phyloP scores from a whole-genome alignment of 1,284 basidiomycete genomes.

The Microbotryomycetes sp. region DNA sequence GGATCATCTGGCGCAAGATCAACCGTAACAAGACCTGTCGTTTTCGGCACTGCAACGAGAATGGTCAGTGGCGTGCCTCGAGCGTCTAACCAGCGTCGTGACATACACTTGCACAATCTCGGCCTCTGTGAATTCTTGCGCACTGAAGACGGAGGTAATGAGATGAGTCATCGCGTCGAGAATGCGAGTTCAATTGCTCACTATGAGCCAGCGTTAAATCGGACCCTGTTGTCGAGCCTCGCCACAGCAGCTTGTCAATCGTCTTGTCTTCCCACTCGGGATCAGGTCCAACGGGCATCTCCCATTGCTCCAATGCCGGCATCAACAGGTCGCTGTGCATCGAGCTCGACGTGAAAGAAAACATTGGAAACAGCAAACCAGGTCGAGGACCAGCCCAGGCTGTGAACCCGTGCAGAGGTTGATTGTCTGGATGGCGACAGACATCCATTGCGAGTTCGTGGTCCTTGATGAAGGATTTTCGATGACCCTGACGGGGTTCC shows the following conservation, averaged over 20 bases:
- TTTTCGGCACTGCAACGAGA: constrained; percentile 4
- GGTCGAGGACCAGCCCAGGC: constrained; percentile 31
- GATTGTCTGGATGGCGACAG: constrained; percentile 26
- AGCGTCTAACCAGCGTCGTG: background rate
- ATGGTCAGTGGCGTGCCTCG: too few species aligned
- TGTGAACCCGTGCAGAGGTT: constrained; percentile 28
- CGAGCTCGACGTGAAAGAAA: constrained; percentile 32
- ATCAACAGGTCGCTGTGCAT: constrained; percentile 35
- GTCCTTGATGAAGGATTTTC: constrained; percentile 20
- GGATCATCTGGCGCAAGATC: constrained; percentile 10
- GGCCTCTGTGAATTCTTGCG: constrained; percentile 24
- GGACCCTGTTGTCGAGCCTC: constrained; percentile 44
- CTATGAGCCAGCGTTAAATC: constrained; percentile 11
- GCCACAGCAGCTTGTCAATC: constrained; percentile 39
- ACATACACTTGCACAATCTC: constrained; percentile 13
- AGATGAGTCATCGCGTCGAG: too few species aligned
- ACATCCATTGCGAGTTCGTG: constrained; percentile 31
- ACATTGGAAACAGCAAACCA: constrained; percentile 31
- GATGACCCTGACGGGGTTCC: background rate
- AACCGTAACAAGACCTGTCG: constrained; percentile 7
- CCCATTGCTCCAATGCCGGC: constrained; percentile 36
- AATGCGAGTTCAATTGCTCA: too few species aligned
- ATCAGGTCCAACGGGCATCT: constrained; percentile 20
- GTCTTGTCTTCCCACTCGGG: constrained; percentile 43
- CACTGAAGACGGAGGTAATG: too few species aligned